These are phyloP conservation scores for Scorias spongiosa DNA, from an alignment of 2,329 filamentous ascomycete species.

Conservation along the genomic window DNA sequence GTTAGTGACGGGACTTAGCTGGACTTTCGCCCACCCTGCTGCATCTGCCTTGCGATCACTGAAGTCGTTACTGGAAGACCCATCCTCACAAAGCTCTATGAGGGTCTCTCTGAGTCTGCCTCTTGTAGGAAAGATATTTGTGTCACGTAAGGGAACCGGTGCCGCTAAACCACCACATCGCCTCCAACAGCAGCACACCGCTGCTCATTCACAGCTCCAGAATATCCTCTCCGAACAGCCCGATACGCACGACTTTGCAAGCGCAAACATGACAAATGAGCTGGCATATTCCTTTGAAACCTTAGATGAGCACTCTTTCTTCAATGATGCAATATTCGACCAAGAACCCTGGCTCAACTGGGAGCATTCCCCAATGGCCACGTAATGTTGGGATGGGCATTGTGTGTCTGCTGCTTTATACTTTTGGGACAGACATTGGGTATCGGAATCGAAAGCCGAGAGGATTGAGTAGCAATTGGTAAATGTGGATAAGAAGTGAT, in stretches of 20 bases:
- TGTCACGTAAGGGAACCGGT: not conserved
- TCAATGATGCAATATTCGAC: not conserved
- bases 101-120: not conserved
- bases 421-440: too few relatives aligned
- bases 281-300: not conserved
- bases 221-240: not conserved
- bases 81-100: not conserved
- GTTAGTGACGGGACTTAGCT: not conserved
- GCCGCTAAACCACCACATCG: not conserved
- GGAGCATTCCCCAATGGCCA: not conserved
- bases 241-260: not conserved
- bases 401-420: too few relatives aligned
- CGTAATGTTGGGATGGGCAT: too few relatives aligned
- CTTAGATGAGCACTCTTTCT: not conserved
- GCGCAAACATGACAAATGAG: not conserved
- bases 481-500: too few relatives aligned
- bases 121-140: not conserved
- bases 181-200: not conserved
- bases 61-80: not conserved
- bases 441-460: too few relatives aligned
- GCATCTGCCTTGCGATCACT: not conserved
- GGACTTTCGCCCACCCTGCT: not conserved
- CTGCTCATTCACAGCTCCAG: not conserved
- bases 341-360: not conserved
- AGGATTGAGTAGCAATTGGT: too few relatives aligned